Base-by-base conservation (phyloP, 2,329 filamentous ascomycete species). In the Pseudogymnoascus sp. region DNA sequence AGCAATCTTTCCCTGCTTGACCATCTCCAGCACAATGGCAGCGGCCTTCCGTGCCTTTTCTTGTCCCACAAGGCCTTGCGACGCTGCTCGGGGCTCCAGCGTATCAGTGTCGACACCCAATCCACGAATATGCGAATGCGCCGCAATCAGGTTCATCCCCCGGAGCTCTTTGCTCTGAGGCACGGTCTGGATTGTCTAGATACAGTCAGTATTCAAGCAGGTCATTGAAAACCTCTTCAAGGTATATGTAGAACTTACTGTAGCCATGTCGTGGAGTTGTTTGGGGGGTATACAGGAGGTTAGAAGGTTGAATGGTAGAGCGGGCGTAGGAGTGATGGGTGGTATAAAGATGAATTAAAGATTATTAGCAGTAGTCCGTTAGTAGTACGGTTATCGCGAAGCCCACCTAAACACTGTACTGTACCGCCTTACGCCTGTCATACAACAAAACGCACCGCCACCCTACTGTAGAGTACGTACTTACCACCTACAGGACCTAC, bases 1-100 rank as follows among this genome's bases (percentile, higher is more conserved):
- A 64, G 94, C 94, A 78, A 99, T 97, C 81, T 97, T 97, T 73
- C 93, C 93, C 73, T 97, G 92, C 79, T 96, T 97, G 71, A 96
- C 95, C 94, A 99, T 99, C 80, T 96, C 92, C 66, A 99, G 79
- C 71, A 99, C 96, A 59, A 99, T 89, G 1, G 93, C 94, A 2
- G 94, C 94, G 8, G 94, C 94, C 77, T 97, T 97, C 65, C 94
- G 88, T 63, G 94, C 94, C 80, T 96, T 96, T 73, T 95, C 88
- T 78, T 99, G 94, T 53, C 94, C 94, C 7, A 99, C 93, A 4
- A 99, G 85, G 37, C 94, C 94, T 76, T 99, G 94, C 12, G 93
- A 96, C 59, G 89, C 83, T 28, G 84, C 77, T 65, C 93, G 87
- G 18, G 94, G 92, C 72, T 96, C 92, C 68, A 99, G 82, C 5